Percentiles rank a stretch among this genome's conserved stretches.
Evolutionary conservation across 2,329 filamentous ascomycete species (phyloP).

Genomic region (Leptographium flavum): DNA sequence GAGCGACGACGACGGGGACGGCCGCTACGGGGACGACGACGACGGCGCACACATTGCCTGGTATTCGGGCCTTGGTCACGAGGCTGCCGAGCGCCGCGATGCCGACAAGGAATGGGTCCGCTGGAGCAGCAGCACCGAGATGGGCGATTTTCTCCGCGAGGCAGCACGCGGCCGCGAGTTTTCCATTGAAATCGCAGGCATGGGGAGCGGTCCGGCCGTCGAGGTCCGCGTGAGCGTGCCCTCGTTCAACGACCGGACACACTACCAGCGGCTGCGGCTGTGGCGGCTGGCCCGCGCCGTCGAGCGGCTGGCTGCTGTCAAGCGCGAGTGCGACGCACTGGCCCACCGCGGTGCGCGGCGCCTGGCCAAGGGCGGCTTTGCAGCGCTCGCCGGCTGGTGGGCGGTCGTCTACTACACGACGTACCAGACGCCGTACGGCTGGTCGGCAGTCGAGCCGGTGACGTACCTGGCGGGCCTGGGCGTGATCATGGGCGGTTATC

Average conservation of each 20-base stretch:
- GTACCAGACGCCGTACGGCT: constrained; percentile 63
- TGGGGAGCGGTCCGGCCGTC: constrained; percentile 43
- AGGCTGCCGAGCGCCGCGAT: constrained; percentile 26
- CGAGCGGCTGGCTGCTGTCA: constrained; percentile 55
- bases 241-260: constrained; percentile 78
- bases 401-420: constrained; percentile 61
- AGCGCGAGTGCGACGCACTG: constrained; percentile 65
- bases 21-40: constrained; percentile 33
- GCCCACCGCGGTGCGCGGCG: constrained; percentile 67
- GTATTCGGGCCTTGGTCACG: constrained; percentile 56
- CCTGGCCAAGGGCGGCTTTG: constrained; percentile 69
- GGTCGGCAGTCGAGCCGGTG: constrained; percentile 83
- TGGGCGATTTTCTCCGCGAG: constrained; percentile 88
- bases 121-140: constrained; percentile 79
- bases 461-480: constrained; percentile 80
- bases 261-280: constrained; percentile 68
- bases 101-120: constrained; percentile 57
- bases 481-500: constrained; percentile 76
- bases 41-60: constrained; percentile 39
- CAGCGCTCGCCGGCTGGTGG: constrained; percentile 64
- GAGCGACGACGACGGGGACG: constrained; percentile 30
- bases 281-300: constrained; percentile 58
- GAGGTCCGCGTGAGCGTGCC: constrained; percentile 71
- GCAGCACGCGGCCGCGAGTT: constrained; percentile 77
- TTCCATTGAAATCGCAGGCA: constrained; percentile 65